A percentile compares a stretch with the other conserved stretches of the same genome.
Conservation (phyloP, 1,284 basidiomycete species). For the Leccinum variabile region DNA sequence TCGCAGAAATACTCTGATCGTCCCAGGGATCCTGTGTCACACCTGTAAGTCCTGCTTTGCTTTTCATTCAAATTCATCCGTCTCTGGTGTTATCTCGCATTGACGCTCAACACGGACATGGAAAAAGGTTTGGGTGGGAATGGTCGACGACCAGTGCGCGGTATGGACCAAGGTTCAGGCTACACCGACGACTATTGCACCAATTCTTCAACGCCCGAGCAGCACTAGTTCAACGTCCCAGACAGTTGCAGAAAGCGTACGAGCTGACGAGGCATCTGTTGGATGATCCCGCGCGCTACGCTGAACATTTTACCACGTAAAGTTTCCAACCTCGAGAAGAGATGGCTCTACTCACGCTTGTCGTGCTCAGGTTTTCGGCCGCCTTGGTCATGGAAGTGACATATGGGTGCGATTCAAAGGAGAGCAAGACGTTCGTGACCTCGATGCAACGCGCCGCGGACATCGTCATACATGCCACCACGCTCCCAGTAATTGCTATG, state of each 20-base stretch:
- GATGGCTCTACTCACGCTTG: too few relatives aligned
- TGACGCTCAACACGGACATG: not conserved
- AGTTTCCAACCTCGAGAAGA: too few relatives aligned
- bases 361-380: too few relatives aligned
- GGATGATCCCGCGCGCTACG: constrained; percentile 10
- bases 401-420: too few relatives aligned
- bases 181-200: constrained; percentile 18
- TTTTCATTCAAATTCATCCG: not conserved
- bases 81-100: not conserved
- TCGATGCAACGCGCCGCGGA: too few relatives aligned
- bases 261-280: constrained; percentile 14
- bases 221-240: constrained; percentile 13
- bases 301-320: constrained; percentile 6
- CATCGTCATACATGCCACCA: too few relatives aligned
- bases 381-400: too few relatives aligned
- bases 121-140: constrained; percentile 15
- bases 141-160: constrained; percentile 7
- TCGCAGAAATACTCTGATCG: constrained; percentile 23
- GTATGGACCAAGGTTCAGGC: constrained; percentile 17
- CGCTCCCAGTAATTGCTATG: too few relatives aligned
- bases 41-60: not conserved
- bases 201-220: constrained; percentile 17
- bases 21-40: constrained; percentile 6
- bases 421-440: too few relatives aligned
- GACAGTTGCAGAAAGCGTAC: constrained; percentile 16